phyloP scores from a whole-genome alignment of 495 filamentous ascomycete genomes.

The Aspergillus sclerotioniger region DNA sequence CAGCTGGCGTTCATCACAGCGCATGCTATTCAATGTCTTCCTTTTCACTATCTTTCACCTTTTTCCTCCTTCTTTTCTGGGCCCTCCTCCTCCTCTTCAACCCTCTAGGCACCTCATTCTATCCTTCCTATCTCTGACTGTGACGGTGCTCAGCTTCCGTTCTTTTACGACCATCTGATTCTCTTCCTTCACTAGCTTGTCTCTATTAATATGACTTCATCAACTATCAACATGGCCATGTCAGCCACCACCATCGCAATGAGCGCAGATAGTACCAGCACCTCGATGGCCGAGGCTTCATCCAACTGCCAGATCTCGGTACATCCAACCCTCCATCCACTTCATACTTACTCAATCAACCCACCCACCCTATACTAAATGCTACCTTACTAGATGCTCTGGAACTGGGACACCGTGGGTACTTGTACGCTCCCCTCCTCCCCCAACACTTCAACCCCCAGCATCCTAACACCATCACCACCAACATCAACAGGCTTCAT shows the following conservation, averaged over 20 bases:
- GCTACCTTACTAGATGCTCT: slow-evolving; percentile 56
- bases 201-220: background rate
- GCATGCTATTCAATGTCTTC: no score
- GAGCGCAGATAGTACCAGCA: background rate
- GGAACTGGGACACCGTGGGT: slow-evolving; percentile 74
- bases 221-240: slow-evolving; percentile 9
- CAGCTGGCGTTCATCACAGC: no score
- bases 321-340: slow-evolving; percentile 2
- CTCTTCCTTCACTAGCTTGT: background rate
- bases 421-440: slow-evolving; percentile 46
- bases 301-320: slow-evolving; percentile 46
- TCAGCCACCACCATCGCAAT: slow-evolving; percentile 1
- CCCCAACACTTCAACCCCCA: no score
- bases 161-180: no score
- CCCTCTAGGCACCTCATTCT: no score
- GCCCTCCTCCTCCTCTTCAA: no score
- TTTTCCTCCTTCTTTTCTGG: no score
- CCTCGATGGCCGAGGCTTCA: slow-evolving; percentile 2
- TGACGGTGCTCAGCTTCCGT: no score
- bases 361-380: background rate
- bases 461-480: background rate
- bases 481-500: slow-evolving; percentile 52
- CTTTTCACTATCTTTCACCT: no score
- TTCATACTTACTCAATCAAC: background rate
- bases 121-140: no score